Evolutionary conservation across 2,329 filamentous ascomycete genomes (phyloP).

Genomic region (Nemania sp.): DNA sequence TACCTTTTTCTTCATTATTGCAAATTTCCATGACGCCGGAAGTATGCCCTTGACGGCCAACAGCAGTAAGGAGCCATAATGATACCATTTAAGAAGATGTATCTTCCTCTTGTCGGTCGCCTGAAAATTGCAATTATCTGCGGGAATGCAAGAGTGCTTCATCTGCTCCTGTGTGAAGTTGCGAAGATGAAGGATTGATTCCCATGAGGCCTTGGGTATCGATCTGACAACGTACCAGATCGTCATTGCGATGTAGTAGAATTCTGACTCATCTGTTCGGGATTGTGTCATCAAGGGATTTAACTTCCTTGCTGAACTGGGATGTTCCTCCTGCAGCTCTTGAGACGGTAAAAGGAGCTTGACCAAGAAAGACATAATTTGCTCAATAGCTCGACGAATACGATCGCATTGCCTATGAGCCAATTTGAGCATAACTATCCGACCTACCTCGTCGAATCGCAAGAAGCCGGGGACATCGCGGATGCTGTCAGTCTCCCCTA

Average conservation of each 20-base stretch:
- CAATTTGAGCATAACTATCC: conserved; percentile 1
- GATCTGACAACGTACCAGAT: conserved; percentile 24
- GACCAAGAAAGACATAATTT: conserved; percentile 12
- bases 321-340: background rate
- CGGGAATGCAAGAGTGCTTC: conserved; percentile 3
- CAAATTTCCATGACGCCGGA: conserved; percentile 1
- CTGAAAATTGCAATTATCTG: conserved; percentile 8
- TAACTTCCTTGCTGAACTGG: background rate
- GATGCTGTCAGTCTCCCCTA: background rate
- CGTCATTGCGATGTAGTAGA: conserved; percentile 26
- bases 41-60: conserved; percentile 1
- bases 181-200: background rate
- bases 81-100: conserved; percentile 24
- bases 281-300: background rate
- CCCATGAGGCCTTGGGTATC: conserved; percentile 7
- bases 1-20: conserved; percentile 3
- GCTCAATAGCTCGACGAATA: conserved; percentile 12
- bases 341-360: conserved; percentile 8
- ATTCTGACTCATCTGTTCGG: conserved; percentile 12
- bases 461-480: background rate
- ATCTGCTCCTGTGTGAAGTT: conserved; percentile 1
- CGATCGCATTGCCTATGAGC: conserved; percentile 9
- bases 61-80: conserved; percentile 20
- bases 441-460: background rate
- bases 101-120: conserved; percentile 17